These are phyloP conservation scores for Ceratocystis variospora DNA, from an alignment of 2,329 filamentous ascomycete species.

Conservation along the genomic window DNA sequence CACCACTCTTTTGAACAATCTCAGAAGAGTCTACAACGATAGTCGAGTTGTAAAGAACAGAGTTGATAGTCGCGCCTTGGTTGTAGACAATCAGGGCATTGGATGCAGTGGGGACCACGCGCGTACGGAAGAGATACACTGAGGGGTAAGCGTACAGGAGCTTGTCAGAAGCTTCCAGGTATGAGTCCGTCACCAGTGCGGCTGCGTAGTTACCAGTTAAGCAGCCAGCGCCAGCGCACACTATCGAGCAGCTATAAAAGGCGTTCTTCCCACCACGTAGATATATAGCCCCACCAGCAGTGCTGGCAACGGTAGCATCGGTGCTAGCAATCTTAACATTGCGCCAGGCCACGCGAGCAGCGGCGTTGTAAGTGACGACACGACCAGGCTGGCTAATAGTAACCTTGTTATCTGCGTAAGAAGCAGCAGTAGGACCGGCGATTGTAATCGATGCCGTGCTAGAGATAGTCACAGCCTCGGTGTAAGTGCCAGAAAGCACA, in stretches of 20 bases:
- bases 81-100: conserved; percentile 27
- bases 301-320: conserved; percentile 22
- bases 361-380: conserved; percentile 26
- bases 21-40: conserved; percentile 30
- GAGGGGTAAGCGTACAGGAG: conserved; percentile 30
- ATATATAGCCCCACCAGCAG: conserved; percentile 24
- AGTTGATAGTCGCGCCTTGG: conserved; percentile 25
- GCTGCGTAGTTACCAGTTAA: conserved; percentile 25
- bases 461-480: conserved; percentile 29
- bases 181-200: conserved; percentile 31
- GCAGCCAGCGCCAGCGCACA: conserved; percentile 27
- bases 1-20: conserved; percentile 24
- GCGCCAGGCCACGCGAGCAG: conserved; percentile 26
- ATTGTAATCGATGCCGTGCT: conserved; percentile 32
- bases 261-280: conserved; percentile 28
- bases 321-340: conserved; percentile 31
- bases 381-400: conserved; percentile 24
- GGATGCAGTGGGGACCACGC: conserved; percentile 28
- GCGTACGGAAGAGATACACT: conserved; percentile 32
- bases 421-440: conserved; percentile 25
- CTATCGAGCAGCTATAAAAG: conserved; percentile 31
- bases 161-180: conserved; percentile 32
- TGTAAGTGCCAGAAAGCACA: conserved; percentile 33
- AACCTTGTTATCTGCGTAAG: conserved; percentile 26
- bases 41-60: conserved; percentile 28